phyloP scores from a whole-genome alignment of 2,329 filamentous ascomycete genomes.

The Colletotrichum acutatum region DNA sequence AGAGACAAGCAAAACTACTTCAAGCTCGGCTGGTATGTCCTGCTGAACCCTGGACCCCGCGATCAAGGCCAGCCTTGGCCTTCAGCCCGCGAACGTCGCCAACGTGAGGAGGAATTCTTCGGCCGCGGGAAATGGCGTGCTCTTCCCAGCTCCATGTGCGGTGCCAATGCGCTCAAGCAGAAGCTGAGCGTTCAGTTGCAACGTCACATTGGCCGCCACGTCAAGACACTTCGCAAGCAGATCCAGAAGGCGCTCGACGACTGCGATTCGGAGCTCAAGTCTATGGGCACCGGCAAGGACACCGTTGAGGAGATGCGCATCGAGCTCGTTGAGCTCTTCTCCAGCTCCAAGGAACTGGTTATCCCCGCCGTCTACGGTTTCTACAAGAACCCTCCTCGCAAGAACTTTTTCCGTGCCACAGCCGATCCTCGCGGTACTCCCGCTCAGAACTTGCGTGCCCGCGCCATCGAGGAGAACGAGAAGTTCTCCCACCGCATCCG shows the following conservation, averaged over 20 bases:
- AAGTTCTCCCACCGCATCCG: conserved; percentile 60
- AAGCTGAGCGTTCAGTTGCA: conserved; percentile 63
- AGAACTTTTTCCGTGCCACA: conserved; percentile 61
- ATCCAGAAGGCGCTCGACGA: conserved; percentile 61
- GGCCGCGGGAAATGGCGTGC: conserved; percentile 59
- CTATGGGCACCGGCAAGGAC: conserved; percentile 61
- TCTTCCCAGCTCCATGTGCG: conserved; percentile 59
- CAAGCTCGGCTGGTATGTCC: conserved; percentile 62
- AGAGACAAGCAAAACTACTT: conserved; percentile 61
- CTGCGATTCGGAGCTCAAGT: conserved; percentile 60
- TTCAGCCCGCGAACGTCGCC: conserved; percentile 52
- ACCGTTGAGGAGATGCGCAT: conserved; percentile 64
- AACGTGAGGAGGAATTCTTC: conserved; percentile 60
- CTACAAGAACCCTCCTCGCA: conserved; percentile 65
- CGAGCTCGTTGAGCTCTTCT: conserved; percentile 64
- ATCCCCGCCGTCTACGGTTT: conserved; percentile 64
- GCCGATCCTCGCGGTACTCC: conserved; percentile 62
- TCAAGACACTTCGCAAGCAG: conserved; percentile 60
- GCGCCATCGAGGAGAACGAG: conserved; percentile 63
- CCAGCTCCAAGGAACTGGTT: conserved; percentile 63
- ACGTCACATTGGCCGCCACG: conserved; percentile 62
- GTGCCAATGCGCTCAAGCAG: conserved; percentile 56
- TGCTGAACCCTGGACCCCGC: conserved; percentile 59
- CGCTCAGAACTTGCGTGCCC: conserved; percentile 61
- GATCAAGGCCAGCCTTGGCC: conserved; percentile 57